Conservation (phyloP, 805 yeast species). For the Metschnikowia koreensis region DNA sequence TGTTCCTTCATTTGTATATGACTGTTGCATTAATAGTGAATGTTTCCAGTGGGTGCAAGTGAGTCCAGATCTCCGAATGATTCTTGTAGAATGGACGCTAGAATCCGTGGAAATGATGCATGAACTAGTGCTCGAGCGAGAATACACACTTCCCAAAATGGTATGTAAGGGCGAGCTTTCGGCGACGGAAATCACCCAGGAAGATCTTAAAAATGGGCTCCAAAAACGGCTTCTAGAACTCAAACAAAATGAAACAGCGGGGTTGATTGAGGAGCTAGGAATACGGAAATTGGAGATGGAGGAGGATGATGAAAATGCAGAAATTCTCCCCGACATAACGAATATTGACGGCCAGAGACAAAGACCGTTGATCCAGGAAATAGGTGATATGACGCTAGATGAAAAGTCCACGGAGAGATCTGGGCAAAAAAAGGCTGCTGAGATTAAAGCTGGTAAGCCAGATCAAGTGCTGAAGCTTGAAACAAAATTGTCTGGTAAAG, state of each 20-base stretch:
- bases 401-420: background rate
- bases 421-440: background rate
- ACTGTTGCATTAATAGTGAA: conserved; percentile 70
- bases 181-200: conserved; percentile 41
- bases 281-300: conserved; percentile 7
- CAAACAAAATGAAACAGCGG: conserved; percentile 41
- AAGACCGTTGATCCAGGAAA: conserved; percentile 56
- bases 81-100: conserved; percentile 78
- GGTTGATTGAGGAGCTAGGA: conserved; percentile 41
- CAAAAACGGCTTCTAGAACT: conserved; percentile 35
- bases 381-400: conserved; percentile 31
- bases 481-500: background rate
- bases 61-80: conserved; percentile 58
- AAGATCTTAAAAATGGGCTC: conserved; percentile 43
- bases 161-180: conserved; percentile 61
- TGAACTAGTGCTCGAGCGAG: conserved; percentile 55
- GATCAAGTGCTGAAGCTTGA: no score
- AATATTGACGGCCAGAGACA: conserved; percentile 22
- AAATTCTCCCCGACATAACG: conserved; percentile 30
- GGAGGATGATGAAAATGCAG: conserved; percentile 15
- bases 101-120: conserved; percentile 68
- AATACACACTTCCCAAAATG: conserved; percentile 69
- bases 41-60: conserved; percentile 62
- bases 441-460: no score
- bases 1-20: conserved; percentile 59